These are phyloP conservation scores for Parastagonospora nodorum DNA, from an alignment of 2,329 filamentous ascomycete species.

Conservation along the genomic window DNA sequence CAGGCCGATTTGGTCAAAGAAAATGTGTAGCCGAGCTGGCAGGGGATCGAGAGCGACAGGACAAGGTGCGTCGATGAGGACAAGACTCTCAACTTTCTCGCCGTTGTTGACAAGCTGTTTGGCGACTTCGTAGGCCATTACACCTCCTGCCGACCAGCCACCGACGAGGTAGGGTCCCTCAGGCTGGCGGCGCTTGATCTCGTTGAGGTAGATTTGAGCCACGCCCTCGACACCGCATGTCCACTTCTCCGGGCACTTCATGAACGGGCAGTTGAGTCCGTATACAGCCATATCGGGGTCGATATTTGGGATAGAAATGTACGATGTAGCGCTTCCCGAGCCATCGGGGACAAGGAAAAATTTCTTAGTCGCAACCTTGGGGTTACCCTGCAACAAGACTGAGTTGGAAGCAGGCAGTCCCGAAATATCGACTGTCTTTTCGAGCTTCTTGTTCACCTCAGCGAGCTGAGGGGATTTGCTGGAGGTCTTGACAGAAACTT, in stretches of 20 bases:
- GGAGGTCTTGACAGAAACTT: constrained; percentile 22
- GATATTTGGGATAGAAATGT: constrained; percentile 64
- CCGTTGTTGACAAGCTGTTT: constrained; percentile 55
- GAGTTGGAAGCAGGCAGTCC: constrained; percentile 56
- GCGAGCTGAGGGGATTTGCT: constrained; percentile 48
- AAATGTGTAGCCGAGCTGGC: constrained; percentile 65
- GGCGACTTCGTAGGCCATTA: constrained; percentile 59
- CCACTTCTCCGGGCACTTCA: constrained; percentile 70
- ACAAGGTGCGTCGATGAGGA: constrained; percentile 60
- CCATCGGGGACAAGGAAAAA: constrained; percentile 59
- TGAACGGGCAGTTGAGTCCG: constrained; percentile 71
- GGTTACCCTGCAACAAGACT: constrained; percentile 63
- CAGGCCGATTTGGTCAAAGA: constrained; percentile 74
- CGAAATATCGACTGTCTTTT: constrained; percentile 47
- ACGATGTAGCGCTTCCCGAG: constrained; percentile 69
- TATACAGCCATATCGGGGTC: constrained; percentile 57
- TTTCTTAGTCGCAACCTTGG: constrained; percentile 61
- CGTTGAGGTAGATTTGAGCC: constrained; percentile 67
- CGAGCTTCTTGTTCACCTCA: constrained; percentile 56
- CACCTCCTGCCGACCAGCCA: constrained; percentile 62
- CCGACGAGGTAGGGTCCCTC: constrained; percentile 62
- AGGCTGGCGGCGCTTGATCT: constrained; percentile 74
- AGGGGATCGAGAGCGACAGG: constrained; percentile 58
- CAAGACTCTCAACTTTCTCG: constrained; percentile 56
- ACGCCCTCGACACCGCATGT: constrained; percentile 69